Evolutionary conservation across 371 early-diverging fungal species (phyloP).

Genomic region (Mortierella sp.): DNA sequence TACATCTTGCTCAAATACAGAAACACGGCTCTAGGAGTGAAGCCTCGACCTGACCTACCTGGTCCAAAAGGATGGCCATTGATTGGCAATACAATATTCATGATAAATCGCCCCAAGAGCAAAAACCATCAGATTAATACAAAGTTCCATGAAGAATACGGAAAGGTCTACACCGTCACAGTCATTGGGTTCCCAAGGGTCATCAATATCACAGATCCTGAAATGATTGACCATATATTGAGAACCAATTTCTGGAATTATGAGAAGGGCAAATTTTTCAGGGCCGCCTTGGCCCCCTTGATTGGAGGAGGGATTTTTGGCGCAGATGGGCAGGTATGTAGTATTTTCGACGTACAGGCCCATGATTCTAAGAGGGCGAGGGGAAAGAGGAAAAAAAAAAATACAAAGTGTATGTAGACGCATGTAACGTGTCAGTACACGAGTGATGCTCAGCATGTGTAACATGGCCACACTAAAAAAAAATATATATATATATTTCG

Average conservation of each 20-base stretch:
- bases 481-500: too few relatives aligned
- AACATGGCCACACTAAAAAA: too few relatives aligned
- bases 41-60: slow-evolving; percentile 20
- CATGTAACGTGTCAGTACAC: too few relatives aligned
- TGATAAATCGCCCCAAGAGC: slow-evolving; percentile 13
- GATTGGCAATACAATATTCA: slow-evolving; percentile 28
- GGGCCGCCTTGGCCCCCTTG: slow-evolving; percentile 15
- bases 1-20: slow-evolving; percentile 43
- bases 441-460: too few relatives aligned
- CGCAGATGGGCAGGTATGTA: slow-evolving; percentile 66
- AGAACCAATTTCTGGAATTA: slow-evolving; percentile 44
- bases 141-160: slow-evolving; percentile 12
- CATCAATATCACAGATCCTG: slow-evolving; percentile 24
- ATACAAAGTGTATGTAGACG: too few relatives aligned
- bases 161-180: slow-evolving; percentile 21
- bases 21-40: slow-evolving; percentile 25
- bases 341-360: too few relatives aligned
- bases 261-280: slow-evolving; percentile 33
- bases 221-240: slow-evolving; percentile 38
- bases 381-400: too few relatives aligned
- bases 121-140: slow-evolving; percentile 25
- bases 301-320: slow-evolving; percentile 71
- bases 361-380: too few relatives aligned
- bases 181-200: slow-evolving; percentile 26
- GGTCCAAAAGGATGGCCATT: slow-evolving; percentile 33